phyloP scores from a whole-genome alignment of 495 filamentous ascomycete genomes.

The Hypoxylon cercidicola region DNA sequence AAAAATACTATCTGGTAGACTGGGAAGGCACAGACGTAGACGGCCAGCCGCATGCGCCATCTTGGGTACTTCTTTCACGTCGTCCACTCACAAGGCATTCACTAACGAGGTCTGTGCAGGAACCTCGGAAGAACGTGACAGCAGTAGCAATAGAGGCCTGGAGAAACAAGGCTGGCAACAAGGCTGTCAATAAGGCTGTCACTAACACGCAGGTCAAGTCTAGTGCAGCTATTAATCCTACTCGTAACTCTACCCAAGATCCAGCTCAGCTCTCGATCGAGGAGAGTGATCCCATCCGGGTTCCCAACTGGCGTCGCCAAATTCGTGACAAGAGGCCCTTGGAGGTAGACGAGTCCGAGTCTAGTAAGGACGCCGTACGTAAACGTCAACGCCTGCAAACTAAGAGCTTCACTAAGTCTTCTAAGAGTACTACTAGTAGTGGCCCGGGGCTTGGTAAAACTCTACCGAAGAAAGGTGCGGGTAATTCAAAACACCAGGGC shows the following conservation, averaged over 20 bases:
- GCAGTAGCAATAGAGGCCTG: slow-evolving; percentile 47
- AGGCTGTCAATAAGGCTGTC: no score
- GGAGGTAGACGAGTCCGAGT: slow-evolving; percentile 1
- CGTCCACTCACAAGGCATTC: not conserved
- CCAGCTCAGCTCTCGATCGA: slow-evolving; percentile 3
- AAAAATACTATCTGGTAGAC: slow-evolving; percentile 50
- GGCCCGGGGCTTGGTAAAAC: not conserved
- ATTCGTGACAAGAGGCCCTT: slow-evolving; percentile 10
- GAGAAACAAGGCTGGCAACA: slow-evolving; percentile 35
- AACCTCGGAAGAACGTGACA: slow-evolving; percentile 50
- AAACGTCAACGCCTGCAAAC: slow-evolving; percentile 12
- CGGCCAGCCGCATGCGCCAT: slow-evolving; percentile 47
- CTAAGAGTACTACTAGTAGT: not conserved
- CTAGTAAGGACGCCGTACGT: slow-evolving; percentile 8
- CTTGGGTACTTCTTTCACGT: slow-evolving; percentile 50
- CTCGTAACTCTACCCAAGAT: not conserved
- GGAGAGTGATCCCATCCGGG: slow-evolving; percentile 10
- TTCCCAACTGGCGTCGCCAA: slow-evolving; percentile 1
- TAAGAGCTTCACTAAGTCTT: not conserved
- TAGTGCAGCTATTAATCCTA: slow-evolving; percentile 12
- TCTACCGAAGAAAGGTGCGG: not conserved
- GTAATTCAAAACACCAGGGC: not conserved
- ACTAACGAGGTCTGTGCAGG: slow-evolving; percentile 40
- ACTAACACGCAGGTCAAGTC: slow-evolving; percentile 9
- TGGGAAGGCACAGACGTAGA: slow-evolving; percentile 53